Evolutionary conservation across 768 basidiomycete genomes (phyloP).

Genomic region (Lactarius deliciosus): DNA sequence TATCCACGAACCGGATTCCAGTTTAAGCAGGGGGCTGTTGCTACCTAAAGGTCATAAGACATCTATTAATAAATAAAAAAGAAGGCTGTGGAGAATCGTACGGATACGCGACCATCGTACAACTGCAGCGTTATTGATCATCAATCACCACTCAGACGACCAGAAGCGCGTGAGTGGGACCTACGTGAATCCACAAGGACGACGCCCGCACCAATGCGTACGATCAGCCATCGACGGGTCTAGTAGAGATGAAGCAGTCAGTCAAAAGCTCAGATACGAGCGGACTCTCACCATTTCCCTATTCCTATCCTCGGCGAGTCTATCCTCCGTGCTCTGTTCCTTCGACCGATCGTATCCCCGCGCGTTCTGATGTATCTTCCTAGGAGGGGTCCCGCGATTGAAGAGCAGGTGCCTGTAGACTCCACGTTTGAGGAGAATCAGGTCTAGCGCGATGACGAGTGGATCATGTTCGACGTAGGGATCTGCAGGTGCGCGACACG

Average conservation of each 20-base stretch:
- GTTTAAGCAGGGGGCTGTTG: neutral
- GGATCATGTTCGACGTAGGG: constrained; percentile 86
- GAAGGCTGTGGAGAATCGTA: constrained; percentile 34
- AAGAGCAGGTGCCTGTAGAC: constrained; percentile 82
- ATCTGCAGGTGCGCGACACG: constrained; percentile 71
- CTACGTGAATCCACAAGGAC: constrained; percentile 71
- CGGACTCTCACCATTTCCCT: constrained; percentile 17
- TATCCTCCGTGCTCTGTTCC: constrained; percentile 29
- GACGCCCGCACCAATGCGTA: constrained; percentile 57
- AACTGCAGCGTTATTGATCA: constrained; percentile 43
- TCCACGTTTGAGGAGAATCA: constrained; percentile 77
- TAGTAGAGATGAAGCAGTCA: constrained; percentile 33
- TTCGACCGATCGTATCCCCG: neutral
- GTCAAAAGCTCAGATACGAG: neutral
- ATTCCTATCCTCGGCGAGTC: constrained; percentile 32
- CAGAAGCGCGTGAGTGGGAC: constrained; percentile 33
- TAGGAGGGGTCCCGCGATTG: constrained; percentile 70
- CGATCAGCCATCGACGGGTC: constrained; percentile 61
- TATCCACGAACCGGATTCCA: constrained; percentile 31
- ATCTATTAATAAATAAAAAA: neutral
- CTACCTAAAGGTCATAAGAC: constrained; percentile 9
- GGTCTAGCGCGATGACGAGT: constrained; percentile 70
- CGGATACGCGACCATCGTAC: constrained; percentile 77
- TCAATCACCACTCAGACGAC: constrained; percentile 8
- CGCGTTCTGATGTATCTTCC: constrained; percentile 37